Evolutionary conservation across 164 flowering plant genomes (phyloP), one percentile per base, ranked within the genome.

Genomic region (Kalanchoe fedtschenkoi): DNA sequence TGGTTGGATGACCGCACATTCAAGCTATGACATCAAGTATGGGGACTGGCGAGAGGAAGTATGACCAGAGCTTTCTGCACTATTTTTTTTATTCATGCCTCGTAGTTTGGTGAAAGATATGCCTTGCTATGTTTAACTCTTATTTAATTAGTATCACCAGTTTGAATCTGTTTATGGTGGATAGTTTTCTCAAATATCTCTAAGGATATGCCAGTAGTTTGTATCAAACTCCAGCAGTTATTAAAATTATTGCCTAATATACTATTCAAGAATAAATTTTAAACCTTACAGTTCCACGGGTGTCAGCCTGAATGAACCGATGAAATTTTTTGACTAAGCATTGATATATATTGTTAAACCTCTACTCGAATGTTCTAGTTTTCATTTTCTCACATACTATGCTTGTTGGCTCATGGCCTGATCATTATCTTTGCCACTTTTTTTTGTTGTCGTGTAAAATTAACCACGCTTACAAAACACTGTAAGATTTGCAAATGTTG

Each of bases 1-100:
- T 66, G 69, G 42, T 85, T 86, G 87, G 70, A 87, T 85, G 88
- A 75, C 62, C 80, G 72, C 77, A 34, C 67, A 42, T 15, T 60
- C 66, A 65, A 73, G 73, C 58, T 47, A 81, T 86, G 91, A 68
- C 82, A 16, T 85, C 91, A 64, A 85, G 77, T 67, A 73, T 70
- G 75, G 66, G 76, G 71, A 72, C 80, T 37, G 89, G 91, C 64
- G 95, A 87, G 60, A 72, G 82, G 62, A 85, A 85, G 96, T 87
- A 82, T 38, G 56, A 10, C 6, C 21, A 13, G 15, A 19, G 22
- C 19, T 22, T 26, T 51, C 39, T 28, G 60, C n/a, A 13, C 24
- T 0, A 13, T 47, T 8, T 19, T 1, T 6, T 29, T 57, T 33
- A 30, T 10, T 57, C 10, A 57, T 30, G 35, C 19, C 16, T 57